Conservation (phyloP, 2,329 filamentous ascomycete species). For the Colletotrichum costaricense region DNA sequence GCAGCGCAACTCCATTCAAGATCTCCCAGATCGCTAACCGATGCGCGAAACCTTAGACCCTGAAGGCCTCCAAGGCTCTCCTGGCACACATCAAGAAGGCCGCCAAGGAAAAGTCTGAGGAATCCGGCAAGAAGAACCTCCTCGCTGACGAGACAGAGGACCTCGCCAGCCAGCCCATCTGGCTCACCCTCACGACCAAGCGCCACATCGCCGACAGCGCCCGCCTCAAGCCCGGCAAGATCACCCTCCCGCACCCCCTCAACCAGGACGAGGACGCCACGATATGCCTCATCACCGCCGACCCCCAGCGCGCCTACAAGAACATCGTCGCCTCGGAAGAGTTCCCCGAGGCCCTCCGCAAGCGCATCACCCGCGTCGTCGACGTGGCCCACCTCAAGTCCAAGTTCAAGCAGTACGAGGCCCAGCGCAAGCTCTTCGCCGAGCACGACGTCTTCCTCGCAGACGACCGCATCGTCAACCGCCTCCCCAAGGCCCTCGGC, state of each 20-base stretch:
- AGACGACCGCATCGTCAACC: slow-evolving; percentile 84
- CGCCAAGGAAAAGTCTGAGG: slow-evolving; percentile 51
- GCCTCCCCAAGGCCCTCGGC: slow-evolving; percentile 74
- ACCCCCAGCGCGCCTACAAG: slow-evolving; percentile 88
- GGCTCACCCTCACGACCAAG: slow-evolving; percentile 74
- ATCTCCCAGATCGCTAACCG: slow-evolving; percentile 25
- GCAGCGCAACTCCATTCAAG: background rate
- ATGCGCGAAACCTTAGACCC: slow-evolving; percentile 53
- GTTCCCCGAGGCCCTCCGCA: slow-evolving; percentile 75
- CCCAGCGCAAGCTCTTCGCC: slow-evolving; percentile 81
- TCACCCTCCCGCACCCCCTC: slow-evolving; percentile 81
- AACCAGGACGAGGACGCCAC: slow-evolving; percentile 73
- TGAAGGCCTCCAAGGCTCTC: slow-evolving; percentile 73
- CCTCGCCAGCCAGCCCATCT: slow-evolving; percentile 64
- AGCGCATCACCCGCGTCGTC: slow-evolving; percentile 80
- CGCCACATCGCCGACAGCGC: slow-evolving; percentile 77
- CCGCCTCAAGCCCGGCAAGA: slow-evolving; percentile 85
- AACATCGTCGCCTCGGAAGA: slow-evolving; percentile 78
- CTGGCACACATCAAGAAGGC: slow-evolving; percentile 71
- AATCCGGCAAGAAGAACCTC: slow-evolving; percentile 65
- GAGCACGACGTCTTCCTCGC: slow-evolving; percentile 96
- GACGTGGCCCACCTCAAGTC: slow-evolving; percentile 82
- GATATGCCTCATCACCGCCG: slow-evolving; percentile 88
- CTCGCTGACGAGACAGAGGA: slow-evolving; percentile 58
- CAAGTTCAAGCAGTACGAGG: slow-evolving; percentile 91